These are phyloP conservation scores for Suhomyces canberraensis DNA, from an alignment of 805 yeast genomes.

Conservation along the genomic window DNA sequence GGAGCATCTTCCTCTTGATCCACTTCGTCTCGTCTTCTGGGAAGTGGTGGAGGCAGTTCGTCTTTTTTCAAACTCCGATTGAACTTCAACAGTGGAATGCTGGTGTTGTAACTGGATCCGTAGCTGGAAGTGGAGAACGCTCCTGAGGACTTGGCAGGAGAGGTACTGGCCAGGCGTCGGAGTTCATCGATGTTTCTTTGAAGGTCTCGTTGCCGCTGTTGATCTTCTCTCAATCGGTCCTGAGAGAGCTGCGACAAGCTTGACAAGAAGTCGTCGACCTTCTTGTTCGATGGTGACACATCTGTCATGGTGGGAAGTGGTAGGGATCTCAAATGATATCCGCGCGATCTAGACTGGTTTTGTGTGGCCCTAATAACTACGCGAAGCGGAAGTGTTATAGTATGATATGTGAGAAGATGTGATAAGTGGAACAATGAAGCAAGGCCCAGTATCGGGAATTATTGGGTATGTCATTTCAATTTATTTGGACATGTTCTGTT, in stretches of 20 bases:
- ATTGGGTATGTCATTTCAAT: too few species aligned
- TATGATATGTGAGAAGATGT: too few species aligned
- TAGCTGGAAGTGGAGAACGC: neutral
- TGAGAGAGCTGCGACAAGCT: conserved; percentile 36
- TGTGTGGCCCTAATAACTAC: too few species aligned
- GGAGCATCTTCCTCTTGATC: conserved; percentile 14
- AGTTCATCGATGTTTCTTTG: conserved; percentile 31
- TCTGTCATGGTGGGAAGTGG: conserved; percentile 13
- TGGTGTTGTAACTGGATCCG: neutral
- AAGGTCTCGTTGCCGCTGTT: conserved; percentile 31
- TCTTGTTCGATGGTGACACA: conserved; percentile 28
- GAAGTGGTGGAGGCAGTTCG: conserved; percentile 1
- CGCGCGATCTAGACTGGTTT: too few species aligned
- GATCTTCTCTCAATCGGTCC: conserved; percentile 32
- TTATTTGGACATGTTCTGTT: too few species aligned
- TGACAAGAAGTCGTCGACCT: conserved; percentile 38
- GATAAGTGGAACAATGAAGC: too few species aligned
- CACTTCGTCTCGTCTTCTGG: conserved; percentile 2
- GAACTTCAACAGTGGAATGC: conserved; percentile 16
- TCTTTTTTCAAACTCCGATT: conserved; percentile 10
- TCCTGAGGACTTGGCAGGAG: conserved; percentile 16
- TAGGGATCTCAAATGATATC: too few species aligned
- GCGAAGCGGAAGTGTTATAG: too few species aligned
- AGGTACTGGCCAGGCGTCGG: conserved; percentile 19
- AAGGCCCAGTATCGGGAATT: too few species aligned